These are phyloP conservation scores for Aureobasidium sp. DNA, from an alignment of 2,329 filamentous ascomycete genomes.

Conservation along the genomic window DNA sequence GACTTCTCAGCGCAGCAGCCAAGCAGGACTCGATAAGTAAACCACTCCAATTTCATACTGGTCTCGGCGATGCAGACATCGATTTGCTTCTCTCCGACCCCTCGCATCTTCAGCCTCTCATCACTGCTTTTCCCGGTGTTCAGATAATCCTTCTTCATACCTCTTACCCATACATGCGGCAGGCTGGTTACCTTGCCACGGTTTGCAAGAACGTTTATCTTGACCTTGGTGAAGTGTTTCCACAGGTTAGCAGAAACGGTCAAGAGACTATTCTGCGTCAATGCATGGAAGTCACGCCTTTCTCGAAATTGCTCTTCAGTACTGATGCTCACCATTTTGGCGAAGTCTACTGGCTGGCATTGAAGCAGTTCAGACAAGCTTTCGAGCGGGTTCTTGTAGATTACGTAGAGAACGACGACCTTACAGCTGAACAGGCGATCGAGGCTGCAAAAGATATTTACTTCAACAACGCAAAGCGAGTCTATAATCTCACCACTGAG, in stretches of 20 bases:
- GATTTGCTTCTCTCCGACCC: slow-evolving; percentile 63
- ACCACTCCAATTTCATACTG: slow-evolving; percentile 77
- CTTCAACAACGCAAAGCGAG: slow-evolving; percentile 68
- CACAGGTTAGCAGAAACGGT: slow-evolving; percentile 66
- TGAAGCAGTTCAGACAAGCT: slow-evolving; percentile 63
- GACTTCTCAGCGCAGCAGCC: slow-evolving; percentile 45
- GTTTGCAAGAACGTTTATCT: slow-evolving; percentile 75
- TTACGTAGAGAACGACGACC: slow-evolving; percentile 56
- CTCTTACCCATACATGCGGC: slow-evolving; percentile 71
- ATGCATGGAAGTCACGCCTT: slow-evolving; percentile 67
- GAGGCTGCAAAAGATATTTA: slow-evolving; percentile 59
- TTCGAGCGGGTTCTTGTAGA: slow-evolving; percentile 61
- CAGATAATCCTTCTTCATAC: slow-evolving; percentile 74
- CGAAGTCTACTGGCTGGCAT: slow-evolving; percentile 68
- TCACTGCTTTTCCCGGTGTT: slow-evolving; percentile 59
- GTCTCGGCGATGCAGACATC: slow-evolving; percentile 74
- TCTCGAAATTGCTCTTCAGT: slow-evolving; percentile 70
- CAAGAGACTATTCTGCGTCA: slow-evolving; percentile 65
- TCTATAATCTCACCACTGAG: slow-evolving; percentile 54
- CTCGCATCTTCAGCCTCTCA: slow-evolving; percentile 65
- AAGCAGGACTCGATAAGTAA: slow-evolving; percentile 47
- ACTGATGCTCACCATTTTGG: slow-evolving; percentile 75
- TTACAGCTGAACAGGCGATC: slow-evolving; percentile 56
- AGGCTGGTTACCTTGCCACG: slow-evolving; percentile 69
- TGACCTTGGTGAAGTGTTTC: slow-evolving; percentile 78